These are phyloP conservation scores for Phytophthora europaea DNA, from an alignment of 352 stramenopile genomes.

Conservation along the genomic window DNA sequence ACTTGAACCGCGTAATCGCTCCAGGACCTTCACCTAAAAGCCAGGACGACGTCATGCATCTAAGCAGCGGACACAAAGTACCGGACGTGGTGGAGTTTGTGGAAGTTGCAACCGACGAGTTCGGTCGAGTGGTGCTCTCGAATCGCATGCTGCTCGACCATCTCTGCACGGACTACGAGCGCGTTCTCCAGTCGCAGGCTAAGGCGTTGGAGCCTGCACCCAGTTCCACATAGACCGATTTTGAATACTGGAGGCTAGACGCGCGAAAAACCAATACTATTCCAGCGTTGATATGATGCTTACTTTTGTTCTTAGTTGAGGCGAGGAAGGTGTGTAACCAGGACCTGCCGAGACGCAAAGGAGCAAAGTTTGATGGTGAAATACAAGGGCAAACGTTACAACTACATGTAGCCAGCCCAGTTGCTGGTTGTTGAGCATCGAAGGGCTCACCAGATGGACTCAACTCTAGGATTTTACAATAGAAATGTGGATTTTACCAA, in stretches of 20 bases:
- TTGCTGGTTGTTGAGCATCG: not conserved
- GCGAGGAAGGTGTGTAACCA: not conserved
- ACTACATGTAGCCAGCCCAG: too few relatives aligned
- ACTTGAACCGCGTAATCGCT: conserved; percentile 57
- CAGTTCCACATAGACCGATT: conserved; percentile 1
- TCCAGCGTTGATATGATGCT: not conserved
- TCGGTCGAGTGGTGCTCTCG: conserved; percentile 79
- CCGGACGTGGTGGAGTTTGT: conserved; percentile 62
- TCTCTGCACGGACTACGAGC: conserved; percentile 88
- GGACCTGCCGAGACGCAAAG: too few relatives aligned
- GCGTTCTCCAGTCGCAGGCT: conserved; percentile 50
- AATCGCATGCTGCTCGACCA: conserved; percentile 89
- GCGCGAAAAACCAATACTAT: not conserved
- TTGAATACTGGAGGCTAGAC: not conserved
- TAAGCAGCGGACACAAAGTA: conserved; percentile 18
- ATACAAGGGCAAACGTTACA: too few relatives aligned
- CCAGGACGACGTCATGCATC: not conserved
- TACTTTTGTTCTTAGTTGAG: not conserved
- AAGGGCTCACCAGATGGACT: not conserved
- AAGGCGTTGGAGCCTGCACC: conserved; percentile 8
- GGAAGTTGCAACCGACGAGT: conserved; percentile 73
- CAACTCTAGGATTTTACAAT: not conserved
- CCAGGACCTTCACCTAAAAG: conserved; percentile 19
- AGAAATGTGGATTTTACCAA: too few relatives aligned
- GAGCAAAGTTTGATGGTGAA: too few relatives aligned